Conservation (phyloP, 2,329 filamentous ascomycete species). For the Penicillium sp. region DNA sequence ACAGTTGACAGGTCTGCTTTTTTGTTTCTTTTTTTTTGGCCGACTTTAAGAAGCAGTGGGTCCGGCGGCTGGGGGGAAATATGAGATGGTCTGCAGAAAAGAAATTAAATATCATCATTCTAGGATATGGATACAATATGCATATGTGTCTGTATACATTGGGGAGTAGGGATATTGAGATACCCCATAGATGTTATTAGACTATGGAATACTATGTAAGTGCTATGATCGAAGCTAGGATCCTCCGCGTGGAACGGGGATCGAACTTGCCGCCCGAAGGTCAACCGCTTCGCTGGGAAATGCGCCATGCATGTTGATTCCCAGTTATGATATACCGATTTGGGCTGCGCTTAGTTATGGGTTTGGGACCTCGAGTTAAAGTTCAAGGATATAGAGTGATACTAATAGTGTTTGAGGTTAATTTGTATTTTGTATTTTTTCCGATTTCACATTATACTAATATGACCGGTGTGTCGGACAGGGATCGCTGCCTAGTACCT, state of each 20-base stretch:
- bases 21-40: conserved; percentile 8
- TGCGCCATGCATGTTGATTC: conserved; percentile 5
- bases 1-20: conserved; percentile 32
- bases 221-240: conserved; percentile 12
- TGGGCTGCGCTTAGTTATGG: background rate
- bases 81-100: conserved; percentile 5
- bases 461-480: background rate
- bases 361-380: background rate
- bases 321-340: background rate
- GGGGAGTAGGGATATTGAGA: background rate
- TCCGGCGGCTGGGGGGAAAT: conserved; percentile 7
- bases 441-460: background rate
- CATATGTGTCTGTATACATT: background rate
- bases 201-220: background rate
- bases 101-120: background rate
- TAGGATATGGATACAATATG: background rate
- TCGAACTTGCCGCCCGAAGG: conserved; percentile 11
- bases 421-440: no score
- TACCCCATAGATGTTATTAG: background rate
- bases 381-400: background rate
- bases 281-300: conserved; percentile 13
- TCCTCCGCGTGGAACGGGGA: conserved; percentile 14
- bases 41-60: conserved; percentile 1
- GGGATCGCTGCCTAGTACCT: background rate
- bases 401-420: background rate